These are phyloP conservation scores for Gaeumannomyces sp. DNA, from an alignment of 2,329 filamentous ascomycete genomes.

Conservation along the genomic window DNA sequence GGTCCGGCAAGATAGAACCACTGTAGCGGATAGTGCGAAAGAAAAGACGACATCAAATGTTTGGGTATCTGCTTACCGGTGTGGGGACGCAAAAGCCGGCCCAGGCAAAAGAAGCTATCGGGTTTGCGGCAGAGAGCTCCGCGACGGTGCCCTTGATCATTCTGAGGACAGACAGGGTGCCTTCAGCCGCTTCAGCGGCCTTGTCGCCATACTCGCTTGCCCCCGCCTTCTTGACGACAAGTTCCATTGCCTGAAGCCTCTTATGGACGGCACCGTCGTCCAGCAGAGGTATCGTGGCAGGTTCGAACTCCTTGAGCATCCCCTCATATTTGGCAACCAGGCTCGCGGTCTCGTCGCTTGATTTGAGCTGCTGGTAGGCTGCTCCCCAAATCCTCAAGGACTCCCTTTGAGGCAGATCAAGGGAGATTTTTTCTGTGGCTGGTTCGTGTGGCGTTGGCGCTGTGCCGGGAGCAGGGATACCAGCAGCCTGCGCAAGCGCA, in stretches of 20 bases:
- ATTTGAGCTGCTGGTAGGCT: conserved; percentile 3
- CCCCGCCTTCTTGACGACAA: not conserved
- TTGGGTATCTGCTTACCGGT: not conserved
- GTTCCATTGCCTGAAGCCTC: conserved; percentile 3
- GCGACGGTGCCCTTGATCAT: not conserved
- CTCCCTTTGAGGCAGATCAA: not conserved
- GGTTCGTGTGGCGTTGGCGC: no score
- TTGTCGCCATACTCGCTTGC: not conserved
- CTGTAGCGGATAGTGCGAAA: not conserved
- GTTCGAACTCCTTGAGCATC: not conserved
- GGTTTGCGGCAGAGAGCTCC: not conserved
- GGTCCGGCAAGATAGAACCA: not conserved
- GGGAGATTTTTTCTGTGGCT: no score
- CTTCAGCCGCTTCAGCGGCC: not conserved
- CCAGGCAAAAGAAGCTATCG: not conserved
- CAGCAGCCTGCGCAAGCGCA: no score
- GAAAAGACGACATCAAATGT: no score
- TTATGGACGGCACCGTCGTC: not conserved
- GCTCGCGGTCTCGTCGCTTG: not conserved
- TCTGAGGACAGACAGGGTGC: not conserved
- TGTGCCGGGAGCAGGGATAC: no score
- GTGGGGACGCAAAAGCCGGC: conserved; percentile 3
- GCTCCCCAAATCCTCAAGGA: conserved; percentile 2
- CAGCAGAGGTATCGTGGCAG: not conserved
- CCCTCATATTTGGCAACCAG: not conserved